Evolutionary conservation across 169 alveolate species (phyloP).

Genomic region (Eimeria tenella): DNA sequence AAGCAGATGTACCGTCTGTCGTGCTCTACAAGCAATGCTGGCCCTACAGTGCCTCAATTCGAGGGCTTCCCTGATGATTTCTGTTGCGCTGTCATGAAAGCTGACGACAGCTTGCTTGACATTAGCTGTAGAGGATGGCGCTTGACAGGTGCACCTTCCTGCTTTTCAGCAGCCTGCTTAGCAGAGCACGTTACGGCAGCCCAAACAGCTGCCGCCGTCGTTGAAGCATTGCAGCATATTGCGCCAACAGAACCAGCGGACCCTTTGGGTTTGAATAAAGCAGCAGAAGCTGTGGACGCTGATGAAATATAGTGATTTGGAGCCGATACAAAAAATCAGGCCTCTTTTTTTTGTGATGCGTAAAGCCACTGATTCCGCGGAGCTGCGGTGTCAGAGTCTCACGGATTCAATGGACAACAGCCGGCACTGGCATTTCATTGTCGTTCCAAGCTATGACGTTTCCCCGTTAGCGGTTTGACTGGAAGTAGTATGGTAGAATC

Average conservation of each 20-base stretch:
- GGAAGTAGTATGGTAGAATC: too few species aligned
- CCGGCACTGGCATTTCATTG: too few species aligned
- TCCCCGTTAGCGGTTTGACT: too few species aligned
- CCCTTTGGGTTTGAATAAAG: not conserved
- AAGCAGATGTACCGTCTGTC: not conserved
- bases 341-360: too few species aligned
- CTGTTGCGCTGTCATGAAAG: not conserved
- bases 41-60: too few species aligned
- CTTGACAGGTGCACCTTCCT: not conserved
- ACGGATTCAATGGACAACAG: too few species aligned
- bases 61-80: too few species aligned
- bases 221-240: not conserved
- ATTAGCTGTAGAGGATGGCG: constrained; percentile 18
- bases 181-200: constrained; percentile 6
- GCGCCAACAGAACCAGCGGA: not conserved
- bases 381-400: too few species aligned
- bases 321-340: too few species aligned
- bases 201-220: not conserved
- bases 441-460: too few species aligned
- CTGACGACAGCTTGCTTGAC: not conserved
- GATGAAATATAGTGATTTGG: not conserved
- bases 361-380: too few species aligned
- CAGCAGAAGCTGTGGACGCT: not conserved
- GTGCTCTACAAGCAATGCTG: not conserved
- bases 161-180: constrained; percentile 11